Evolutionary conservation across 1,284 basidiomycete species (phyloP).

Genomic region (Cryptococcus sp.): DNA sequence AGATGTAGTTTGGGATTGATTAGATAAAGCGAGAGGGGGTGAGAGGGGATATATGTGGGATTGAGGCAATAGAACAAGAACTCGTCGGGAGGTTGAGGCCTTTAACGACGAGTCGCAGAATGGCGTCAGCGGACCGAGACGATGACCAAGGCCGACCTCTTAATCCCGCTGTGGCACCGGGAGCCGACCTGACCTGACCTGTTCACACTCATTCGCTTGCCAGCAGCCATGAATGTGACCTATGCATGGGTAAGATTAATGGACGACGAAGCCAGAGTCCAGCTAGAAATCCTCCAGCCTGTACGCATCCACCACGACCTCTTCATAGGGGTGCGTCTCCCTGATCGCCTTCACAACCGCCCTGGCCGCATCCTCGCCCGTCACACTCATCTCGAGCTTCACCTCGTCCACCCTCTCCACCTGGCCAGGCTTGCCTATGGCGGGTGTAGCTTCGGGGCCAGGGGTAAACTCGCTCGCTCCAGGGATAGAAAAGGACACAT

Average conservation of each 20-base stretch:
- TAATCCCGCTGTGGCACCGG: no score
- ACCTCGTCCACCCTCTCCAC: not conserved
- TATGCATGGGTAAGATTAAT: not conserved
- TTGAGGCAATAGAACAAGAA: constrained; percentile 8
- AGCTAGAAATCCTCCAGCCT: not conserved
- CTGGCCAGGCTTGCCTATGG: not conserved
- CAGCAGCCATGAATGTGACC: no score
- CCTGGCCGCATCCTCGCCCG: not conserved
- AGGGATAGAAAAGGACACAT: not conserved
- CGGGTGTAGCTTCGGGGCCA: not conserved
- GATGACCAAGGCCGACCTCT: no score
- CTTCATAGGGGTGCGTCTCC: not conserved
- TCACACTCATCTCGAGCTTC: not conserved
- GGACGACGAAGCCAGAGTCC: not conserved
- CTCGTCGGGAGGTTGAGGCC: constrained; percentile 6
- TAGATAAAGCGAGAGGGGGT: not conserved
- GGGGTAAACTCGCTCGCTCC: not conserved
- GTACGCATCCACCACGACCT: constrained; percentile 2
- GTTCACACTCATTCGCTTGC: no score
- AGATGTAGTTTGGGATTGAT: constrained; percentile 11
- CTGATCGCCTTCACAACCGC: constrained; percentile 1
- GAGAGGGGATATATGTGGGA: not conserved
- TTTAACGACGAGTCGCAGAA: no score
- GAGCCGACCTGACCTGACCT: no score
- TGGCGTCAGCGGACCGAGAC: no score